phyloP scores from a whole-genome alignment of 164 flowering plant genomes.

The Magnolia changhungtana region DNA sequence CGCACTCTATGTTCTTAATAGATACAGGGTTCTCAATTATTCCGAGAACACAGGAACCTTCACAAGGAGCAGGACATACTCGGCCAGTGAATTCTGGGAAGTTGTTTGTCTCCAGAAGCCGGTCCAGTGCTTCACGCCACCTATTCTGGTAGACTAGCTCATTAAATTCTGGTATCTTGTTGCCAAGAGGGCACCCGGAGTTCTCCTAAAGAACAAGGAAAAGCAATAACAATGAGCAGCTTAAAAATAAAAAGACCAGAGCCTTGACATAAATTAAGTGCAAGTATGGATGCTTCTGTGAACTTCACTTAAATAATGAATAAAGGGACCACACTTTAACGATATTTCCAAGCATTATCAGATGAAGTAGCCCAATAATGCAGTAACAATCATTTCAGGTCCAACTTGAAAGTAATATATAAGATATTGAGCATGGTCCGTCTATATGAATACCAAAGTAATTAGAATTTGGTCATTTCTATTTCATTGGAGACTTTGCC shows the following conservation, averaged over 20 bases:
- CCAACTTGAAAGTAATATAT: too few species aligned
- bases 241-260: background rate
- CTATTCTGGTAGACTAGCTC: constrained; percentile 95
- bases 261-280: background rate
- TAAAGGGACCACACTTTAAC: too few species aligned
- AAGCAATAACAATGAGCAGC: background rate
- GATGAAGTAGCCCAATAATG: too few species aligned
- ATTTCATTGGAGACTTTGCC: too few species aligned
- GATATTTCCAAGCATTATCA: too few species aligned
- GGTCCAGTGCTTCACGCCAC: constrained; percentile 96
- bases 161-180: constrained; percentile 98
- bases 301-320: too few species aligned
- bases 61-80: constrained; percentile 99
- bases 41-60: constrained; percentile 99
- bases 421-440: too few species aligned
- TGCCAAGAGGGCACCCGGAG: constrained; percentile 98
- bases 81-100: constrained; percentile 99
- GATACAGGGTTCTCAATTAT: constrained; percentile 98
- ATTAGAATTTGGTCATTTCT: too few species aligned
- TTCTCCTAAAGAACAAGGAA: constrained; percentile 51
- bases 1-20: constrained; percentile 89
- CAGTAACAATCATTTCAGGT: too few species aligned
- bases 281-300: background rate
- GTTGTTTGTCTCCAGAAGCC: constrained; percentile 95
- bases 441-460: too few species aligned